Percentiles rank a stretch among this genome's conserved stretches.
Conservation (phyloP, 768 basidiomycete genomes). For the Russula abietina region DNA sequence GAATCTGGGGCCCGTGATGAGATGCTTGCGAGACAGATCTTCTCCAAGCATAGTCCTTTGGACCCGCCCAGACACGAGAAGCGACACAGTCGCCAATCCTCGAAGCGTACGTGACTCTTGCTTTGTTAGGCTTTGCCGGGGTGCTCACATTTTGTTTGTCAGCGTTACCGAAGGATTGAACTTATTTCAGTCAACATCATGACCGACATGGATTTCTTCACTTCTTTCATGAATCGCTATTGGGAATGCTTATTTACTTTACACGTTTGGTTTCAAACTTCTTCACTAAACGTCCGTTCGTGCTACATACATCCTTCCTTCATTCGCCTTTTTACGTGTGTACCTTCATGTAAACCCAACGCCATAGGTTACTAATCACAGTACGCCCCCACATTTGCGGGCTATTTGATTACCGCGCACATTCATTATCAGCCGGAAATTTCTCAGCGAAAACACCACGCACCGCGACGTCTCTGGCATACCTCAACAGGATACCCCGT, state of each 20-base stretch:
- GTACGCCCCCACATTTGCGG: conserved; percentile 77
- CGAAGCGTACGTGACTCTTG: background rate
- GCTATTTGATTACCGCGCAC: conserved; percentile 39
- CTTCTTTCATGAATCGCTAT: background rate
- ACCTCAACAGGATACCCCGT: conserved; percentile 71
- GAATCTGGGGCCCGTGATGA: conserved; percentile 7
- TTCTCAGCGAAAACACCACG: conserved; percentile 23
- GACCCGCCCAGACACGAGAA: conserved; percentile 18
- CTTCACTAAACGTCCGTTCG: no score
- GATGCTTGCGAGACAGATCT: conserved; percentile 14
- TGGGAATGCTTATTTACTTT: background rate
- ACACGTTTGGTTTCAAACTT: background rate
- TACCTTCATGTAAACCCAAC: background rate
- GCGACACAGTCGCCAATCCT: background rate
- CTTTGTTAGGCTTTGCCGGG: background rate
- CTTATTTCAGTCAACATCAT: no score
- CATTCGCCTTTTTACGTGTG: background rate
- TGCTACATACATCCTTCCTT: background rate
- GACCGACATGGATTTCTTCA: background rate
- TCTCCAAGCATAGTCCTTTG: conserved; percentile 15
- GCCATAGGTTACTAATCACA: conserved; percentile 50
- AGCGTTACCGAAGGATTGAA: conserved; percentile 1
- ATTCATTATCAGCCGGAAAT: conserved; percentile 4
- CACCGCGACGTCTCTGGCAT: conserved; percentile 82
- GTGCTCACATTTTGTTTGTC: background rate